Percentiles rank a stretch among this genome's conserved stretches.
These are phyloP conservation scores for Solanum dulcamara DNA, from an alignment of 257 asterid genomes.

Conservation along the genomic window DNA sequence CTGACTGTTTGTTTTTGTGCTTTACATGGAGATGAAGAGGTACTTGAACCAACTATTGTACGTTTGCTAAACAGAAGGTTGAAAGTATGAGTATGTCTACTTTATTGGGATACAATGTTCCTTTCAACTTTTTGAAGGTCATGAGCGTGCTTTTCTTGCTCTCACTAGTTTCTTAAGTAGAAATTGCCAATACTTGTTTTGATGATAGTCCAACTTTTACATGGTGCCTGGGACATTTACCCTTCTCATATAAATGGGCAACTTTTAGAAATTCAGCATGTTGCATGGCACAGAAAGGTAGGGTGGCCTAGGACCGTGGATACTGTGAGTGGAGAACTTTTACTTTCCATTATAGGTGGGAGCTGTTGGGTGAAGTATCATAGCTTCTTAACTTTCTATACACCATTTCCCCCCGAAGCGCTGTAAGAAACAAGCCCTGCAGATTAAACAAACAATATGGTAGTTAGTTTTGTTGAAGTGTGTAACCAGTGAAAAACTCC, in stretches of 20 bases:
- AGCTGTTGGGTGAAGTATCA: background rate
- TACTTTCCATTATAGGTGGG: background rate
- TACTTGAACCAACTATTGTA: constrained; percentile 1
- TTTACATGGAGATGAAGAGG: constrained; percentile 39
- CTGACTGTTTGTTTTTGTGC: constrained; percentile 68
- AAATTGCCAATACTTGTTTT: background rate
- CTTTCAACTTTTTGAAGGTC: background rate
- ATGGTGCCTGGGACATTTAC: background rate
- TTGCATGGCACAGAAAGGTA: background rate
- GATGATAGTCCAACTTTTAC: background rate
- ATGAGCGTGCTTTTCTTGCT: background rate
- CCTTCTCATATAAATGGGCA: background rate
- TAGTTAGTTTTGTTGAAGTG: background rate
- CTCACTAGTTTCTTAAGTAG: background rate
- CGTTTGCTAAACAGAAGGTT: background rate
- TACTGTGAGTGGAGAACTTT: background rate
- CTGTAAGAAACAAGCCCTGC: background rate
- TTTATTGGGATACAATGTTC: background rate
- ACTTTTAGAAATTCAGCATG: background rate
- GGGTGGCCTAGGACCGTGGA: background rate
- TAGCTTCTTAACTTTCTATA: background rate
- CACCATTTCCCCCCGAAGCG: background rate
- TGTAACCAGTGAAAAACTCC: background rate
- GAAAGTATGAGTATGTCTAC: background rate
- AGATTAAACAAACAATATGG: background rate